Evolutionary conservation across 2,329 filamentous ascomycete species (phyloP).

Genomic region (Colletotrichum euphorbiae): DNA sequence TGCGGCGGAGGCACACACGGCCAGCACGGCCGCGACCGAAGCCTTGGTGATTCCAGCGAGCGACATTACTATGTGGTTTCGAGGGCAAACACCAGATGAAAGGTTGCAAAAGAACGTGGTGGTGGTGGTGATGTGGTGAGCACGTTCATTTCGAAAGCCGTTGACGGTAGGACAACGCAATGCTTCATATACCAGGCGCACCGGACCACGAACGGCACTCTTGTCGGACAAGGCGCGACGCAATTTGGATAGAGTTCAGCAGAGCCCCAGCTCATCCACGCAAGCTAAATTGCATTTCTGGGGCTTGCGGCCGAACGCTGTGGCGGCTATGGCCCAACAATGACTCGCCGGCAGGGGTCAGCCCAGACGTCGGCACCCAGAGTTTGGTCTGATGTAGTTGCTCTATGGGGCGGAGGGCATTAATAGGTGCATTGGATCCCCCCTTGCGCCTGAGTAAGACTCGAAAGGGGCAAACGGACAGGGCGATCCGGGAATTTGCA

Average conservation of each 20-base stretch:
- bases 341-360: conserved; percentile 35
- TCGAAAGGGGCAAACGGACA: background rate
- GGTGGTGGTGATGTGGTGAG: conserved; percentile 11
- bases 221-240: conserved; percentile 7
- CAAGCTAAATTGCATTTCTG: conserved; percentile 34
- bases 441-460: background rate
- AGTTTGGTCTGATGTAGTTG: conserved; percentile 30
- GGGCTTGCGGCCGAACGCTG: conserved; percentile 8
- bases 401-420: conserved; percentile 17
- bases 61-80: conserved; percentile 14
- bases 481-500: conserved; percentile 20
- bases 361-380: conserved; percentile 26
- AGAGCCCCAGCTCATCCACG: conserved; percentile 36
- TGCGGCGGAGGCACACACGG: conserved; percentile 25
- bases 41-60: conserved; percentile 23
- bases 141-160: background rate
- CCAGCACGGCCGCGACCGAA: conserved; percentile 28
- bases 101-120: conserved; percentile 21
- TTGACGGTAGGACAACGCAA: background rate
- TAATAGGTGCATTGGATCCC: conserved; percentile 1
- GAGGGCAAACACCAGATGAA: background rate
- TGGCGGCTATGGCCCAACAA: background rate
- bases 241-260: conserved; percentile 34
- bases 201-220: background rate
- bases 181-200: conserved; percentile 7